Evolutionary conservation across 257 asterid genomes (phyloP), one percentile per base, ranked within the genome.

Genomic region (Avicennia marina): DNA sequence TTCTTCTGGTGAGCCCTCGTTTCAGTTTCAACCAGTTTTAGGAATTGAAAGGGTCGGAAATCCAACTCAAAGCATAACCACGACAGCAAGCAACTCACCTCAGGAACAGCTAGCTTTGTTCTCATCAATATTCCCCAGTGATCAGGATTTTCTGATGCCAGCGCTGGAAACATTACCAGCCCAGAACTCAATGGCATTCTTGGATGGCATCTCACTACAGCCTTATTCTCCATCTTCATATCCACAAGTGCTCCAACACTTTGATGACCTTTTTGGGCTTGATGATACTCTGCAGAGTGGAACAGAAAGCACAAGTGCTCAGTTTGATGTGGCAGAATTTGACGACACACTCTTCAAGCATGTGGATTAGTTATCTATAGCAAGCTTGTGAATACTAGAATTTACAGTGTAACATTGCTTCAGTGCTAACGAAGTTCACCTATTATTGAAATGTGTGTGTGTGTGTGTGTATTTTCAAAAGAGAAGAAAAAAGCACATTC

Each of bases 301-400:
- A 53, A 59, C 67, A 18, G 80, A 50, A 26, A 33, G 43, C 70
- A 19, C 65, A 21, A 67, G 63, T 24, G 22, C 69, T 53, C 65
- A 50, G n/a, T 53, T 48, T 53, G 73, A 69, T 50, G 69, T 80
- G 78, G 69, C 52, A n/a, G 75, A 65, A 24, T 63, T 73, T 56
- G 73, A 63, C 7, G 66, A 69, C 24, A 44, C 65, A 13, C 7
- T 65, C 18, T 71, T 71, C n/a, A 20, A 46, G 21, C 53, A 41
- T 10, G 58, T 65, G 43, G 32, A 53, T 62, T 72, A 65, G 66
- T 58, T 33, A 65, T 61, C 43, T 38, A n/a, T n/a, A n/a, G n/a
- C n/a, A n/a, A n/a, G n/a, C n/a, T n/a, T n/a, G n/a, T n/a, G n/a
- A n/a, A n/a, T n/a, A n/a, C n/a, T n/a, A n/a, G n/a, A n/a, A n/a